Evolutionary conservation across 306 rosid genomes (phyloP).

Genomic region (Vigna nakashimae): DNA sequence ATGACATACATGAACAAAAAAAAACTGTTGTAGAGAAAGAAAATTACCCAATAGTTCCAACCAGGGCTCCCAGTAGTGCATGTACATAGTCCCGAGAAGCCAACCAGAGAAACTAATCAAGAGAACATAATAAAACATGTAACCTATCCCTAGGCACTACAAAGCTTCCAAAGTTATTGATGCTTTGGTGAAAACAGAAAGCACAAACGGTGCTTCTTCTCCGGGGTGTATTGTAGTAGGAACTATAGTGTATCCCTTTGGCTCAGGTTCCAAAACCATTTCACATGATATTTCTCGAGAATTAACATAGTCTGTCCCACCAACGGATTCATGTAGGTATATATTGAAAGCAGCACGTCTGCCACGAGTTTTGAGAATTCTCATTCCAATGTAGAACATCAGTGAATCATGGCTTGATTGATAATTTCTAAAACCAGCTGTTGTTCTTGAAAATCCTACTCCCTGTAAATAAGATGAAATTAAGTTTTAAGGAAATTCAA

Average conservation of each 20-base stretch:
- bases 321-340: conserved; percentile 96
- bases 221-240: conserved; percentile 99
- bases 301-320: conserved; percentile 96
- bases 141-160: conserved; percentile 53
- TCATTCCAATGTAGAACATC: conserved; percentile 99
- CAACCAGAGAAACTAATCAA: conserved; percentile 61
- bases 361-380: conserved; percentile 99
- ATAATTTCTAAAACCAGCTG: conserved; percentile 95
- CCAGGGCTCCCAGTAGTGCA: conserved; percentile 45
- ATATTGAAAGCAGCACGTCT: conserved; percentile 94
- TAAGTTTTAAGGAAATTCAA: conserved; percentile 30
- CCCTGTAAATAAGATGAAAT: conserved; percentile 61
- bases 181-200: conserved; percentile 98
- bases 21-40: not conserved
- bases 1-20: not conserved
- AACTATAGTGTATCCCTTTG: conserved; percentile 97
- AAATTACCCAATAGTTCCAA: conserved; percentile 52
- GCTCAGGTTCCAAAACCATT: conserved; percentile 99
- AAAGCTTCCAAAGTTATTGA: conserved; percentile 87
- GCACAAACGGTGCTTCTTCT: conserved; percentile 99
- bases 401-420: conserved; percentile 96
- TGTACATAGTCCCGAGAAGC: conserved; percentile 53
- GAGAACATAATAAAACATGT: conserved; percentile 40
- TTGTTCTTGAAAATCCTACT: conserved; percentile 97
- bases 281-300: conserved; percentile 99